Evolutionary conservation across 2,329 filamentous ascomycete species (phyloP).

Genomic region (Diaporthe humulicola): DNA sequence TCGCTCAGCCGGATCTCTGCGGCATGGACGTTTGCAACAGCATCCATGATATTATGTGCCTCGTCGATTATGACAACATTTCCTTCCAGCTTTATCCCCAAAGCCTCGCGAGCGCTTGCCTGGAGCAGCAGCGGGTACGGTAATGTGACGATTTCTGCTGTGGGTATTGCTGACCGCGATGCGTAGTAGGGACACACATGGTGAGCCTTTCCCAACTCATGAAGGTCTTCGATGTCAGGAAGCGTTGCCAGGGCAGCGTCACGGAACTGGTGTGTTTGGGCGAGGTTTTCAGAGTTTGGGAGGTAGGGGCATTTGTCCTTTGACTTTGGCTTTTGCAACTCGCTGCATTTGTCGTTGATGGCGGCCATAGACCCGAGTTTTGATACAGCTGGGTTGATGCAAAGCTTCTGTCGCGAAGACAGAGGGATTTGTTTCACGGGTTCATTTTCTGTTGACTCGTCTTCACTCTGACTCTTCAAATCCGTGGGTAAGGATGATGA

Average conservation of each 20-base stretch:
- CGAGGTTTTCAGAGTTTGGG: conserved; percentile 81
- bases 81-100: conserved; percentile 86
- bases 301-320: conserved; percentile 81
- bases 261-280: conserved; percentile 82
- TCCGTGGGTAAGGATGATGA: conserved; percentile 75
- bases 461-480: conserved; percentile 40
- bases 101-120: conserved; percentile 85
- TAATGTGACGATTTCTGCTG: conserved; percentile 90
- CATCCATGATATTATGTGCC: conserved; percentile 97
- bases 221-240: conserved; percentile 93
- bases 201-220: conserved; percentile 80
- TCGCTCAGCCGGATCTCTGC: conserved; percentile 81
- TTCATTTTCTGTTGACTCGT: conserved; percentile 56
- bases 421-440: conserved; percentile 84
- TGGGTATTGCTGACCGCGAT: conserved; percentile 84
- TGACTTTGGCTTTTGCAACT: conserved; percentile 83
- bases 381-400: conserved; percentile 88
- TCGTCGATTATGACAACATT: conserved; percentile 97
- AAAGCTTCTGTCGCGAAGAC: conserved; percentile 88
- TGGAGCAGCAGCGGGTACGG: conserved; percentile 94
- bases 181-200: conserved; percentile 96
- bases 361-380: conserved; percentile 79
- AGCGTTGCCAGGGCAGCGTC: conserved; percentile 87
- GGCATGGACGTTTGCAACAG: conserved; percentile 88
- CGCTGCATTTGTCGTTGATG: conserved; percentile 93